A percentile compares a stretch with the other conserved stretches of the same genome.
Conservation (phyloP, 2,329 filamentous ascomycete genomes). For the Colletotrichum endophyticum region DNA sequence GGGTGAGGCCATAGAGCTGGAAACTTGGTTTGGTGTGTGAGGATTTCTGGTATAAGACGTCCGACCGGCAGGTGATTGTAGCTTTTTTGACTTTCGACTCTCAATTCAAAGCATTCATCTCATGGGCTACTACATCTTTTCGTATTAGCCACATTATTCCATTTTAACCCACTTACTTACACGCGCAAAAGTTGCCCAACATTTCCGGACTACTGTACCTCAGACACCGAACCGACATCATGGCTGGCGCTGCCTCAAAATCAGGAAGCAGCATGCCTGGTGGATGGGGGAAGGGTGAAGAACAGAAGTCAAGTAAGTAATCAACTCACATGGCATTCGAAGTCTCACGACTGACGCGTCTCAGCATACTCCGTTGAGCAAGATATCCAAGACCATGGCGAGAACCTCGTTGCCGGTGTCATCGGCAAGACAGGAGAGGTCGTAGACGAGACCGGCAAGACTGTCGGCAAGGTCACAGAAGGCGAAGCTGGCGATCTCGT, state of each 20-base stretch:
- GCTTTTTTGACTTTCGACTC: neutral
- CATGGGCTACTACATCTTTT: conserved; percentile 10
- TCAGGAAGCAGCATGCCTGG: conserved; percentile 26
- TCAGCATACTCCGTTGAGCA: conserved; percentile 17
- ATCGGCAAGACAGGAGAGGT: conserved; percentile 51
- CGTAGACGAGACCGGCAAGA: conserved; percentile 47
- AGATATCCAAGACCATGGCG: conserved; percentile 27
- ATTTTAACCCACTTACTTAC: neutral
- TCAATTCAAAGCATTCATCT: conserved; percentile 14
- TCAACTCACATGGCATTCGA: neutral
- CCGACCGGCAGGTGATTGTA: neutral
- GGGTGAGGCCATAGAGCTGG: neutral
- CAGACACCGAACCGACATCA: neutral
- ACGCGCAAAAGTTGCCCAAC: conserved; percentile 11
- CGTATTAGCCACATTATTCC: conserved; percentile 2
- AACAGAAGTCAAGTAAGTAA: conserved; percentile 34
- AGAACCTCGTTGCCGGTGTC: conserved; percentile 42
- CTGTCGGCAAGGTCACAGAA: conserved; percentile 45
- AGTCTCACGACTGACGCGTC: neutral
- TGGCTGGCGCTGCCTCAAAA: conserved; percentile 20
- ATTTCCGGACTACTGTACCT: conserved; percentile 8
- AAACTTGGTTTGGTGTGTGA: conserved; percentile 22
- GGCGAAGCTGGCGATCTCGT: conserved; percentile 44
- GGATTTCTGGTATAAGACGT: conserved; percentile 22
- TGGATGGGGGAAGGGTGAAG: conserved; percentile 33